Conservation (phyloP, 495 filamentous ascomycete genomes). For the Podospora anserina region DNA sequence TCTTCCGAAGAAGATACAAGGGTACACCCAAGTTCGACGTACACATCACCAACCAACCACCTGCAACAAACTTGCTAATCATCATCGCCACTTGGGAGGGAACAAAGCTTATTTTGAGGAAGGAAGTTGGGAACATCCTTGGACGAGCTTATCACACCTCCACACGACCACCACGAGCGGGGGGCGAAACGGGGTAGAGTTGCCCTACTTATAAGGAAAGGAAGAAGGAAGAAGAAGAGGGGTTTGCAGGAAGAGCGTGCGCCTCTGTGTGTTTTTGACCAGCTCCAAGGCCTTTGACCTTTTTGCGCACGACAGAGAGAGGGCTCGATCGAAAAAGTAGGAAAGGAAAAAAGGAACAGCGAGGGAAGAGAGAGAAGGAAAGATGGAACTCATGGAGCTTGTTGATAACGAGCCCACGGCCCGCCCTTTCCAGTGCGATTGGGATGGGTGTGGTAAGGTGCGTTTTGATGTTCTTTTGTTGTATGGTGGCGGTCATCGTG, state of each 20-base stretch:
- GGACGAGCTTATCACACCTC: constrained; percentile 18
- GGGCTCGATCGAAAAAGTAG: constrained; percentile 14
- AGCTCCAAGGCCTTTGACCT: constrained; percentile 15
- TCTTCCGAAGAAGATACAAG: constrained; percentile 30
- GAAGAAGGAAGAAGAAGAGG: not conserved
- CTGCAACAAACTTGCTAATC: no score
- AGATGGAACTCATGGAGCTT: constrained; percentile 55
- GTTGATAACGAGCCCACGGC: constrained; percentile 51
- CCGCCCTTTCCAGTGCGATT: constrained; percentile 54
- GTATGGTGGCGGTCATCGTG: not conserved
- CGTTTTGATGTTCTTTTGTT: constrained; percentile 20
- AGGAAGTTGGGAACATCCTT: constrained; percentile 9
- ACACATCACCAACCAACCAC: no score
- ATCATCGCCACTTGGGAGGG: no score
- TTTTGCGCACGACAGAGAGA: constrained; percentile 14
- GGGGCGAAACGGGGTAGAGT: constrained; percentile 10
- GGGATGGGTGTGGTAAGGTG: constrained; percentile 52
- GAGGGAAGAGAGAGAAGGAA: constrained; percentile 27
- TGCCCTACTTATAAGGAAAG: constrained; percentile 33
- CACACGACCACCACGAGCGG: constrained; percentile 26
- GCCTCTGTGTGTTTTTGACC: constrained; percentile 18
- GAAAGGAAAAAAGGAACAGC: constrained; percentile 15
- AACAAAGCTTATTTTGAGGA: no score
- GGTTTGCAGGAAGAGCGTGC: constrained; percentile 23
- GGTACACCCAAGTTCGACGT: not conserved